A percentile compares a stretch with the other conserved stretches of the same genome.
These are phyloP conservation scores for Amaranthus palmeri DNA, from an alignment of 148 eudicot genomes.

Conservation along the genomic window DNA sequence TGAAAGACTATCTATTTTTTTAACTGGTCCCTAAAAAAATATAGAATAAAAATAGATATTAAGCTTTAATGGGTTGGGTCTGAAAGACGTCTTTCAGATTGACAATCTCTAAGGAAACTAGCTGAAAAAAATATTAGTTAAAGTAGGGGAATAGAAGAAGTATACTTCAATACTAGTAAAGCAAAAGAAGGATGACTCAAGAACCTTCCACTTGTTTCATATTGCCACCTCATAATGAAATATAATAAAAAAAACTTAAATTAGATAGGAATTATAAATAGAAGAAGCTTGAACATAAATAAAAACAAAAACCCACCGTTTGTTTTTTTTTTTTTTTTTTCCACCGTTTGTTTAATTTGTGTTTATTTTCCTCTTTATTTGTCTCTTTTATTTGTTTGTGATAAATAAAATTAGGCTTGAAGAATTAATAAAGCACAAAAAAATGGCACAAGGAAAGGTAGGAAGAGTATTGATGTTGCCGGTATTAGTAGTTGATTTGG, in stretches of 20 bases:
- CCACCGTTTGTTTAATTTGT: neutral
- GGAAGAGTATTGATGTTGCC: slow-evolving; percentile 56
- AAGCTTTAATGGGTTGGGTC: too few relatives aligned
- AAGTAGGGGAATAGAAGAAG: too few relatives aligned
- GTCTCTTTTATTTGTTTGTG: neutral
- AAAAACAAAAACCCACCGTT: slow-evolving; percentile 5
- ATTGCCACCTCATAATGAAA: slow-evolving; percentile 4
- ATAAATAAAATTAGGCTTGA: neutral
- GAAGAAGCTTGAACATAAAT: neutral
- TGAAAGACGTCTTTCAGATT: too few relatives aligned
- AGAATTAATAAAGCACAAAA: neutral
- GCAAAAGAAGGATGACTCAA: slow-evolving; percentile 16
- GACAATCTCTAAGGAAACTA: too few relatives aligned
- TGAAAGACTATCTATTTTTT: too few relatives aligned
- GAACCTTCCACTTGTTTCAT: slow-evolving; percentile 15
- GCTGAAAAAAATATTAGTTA: too few relatives aligned
- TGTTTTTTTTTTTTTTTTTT: neutral
- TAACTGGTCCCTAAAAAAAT: too few relatives aligned
- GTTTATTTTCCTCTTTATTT: neutral
- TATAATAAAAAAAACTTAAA: neutral
- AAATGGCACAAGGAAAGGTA: slow-evolving; percentile 45
- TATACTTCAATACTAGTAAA: neutral
- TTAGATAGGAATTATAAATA: neutral
- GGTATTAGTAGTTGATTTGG: slow-evolving; percentile 41
- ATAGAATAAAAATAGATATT: too few relatives aligned